phyloP scores from a whole-genome alignment of 495 filamentous ascomycete genomes.

The Trichoderma reesei region DNA sequence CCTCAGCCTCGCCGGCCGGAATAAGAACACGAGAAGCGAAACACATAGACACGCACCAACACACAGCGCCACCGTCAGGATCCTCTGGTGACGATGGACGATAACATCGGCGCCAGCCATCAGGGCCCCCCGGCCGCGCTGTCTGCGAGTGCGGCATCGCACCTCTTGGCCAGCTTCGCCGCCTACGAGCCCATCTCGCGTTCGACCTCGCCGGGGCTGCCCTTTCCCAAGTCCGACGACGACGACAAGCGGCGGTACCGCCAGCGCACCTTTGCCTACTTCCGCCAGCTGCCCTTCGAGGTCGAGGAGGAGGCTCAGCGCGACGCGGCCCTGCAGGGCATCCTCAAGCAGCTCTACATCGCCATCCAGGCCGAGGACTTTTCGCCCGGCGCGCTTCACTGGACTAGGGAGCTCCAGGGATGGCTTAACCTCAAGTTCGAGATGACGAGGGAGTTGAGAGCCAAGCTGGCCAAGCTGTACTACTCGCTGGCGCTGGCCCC shows the following conservation, averaged over 20 bases:
- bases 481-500: constrained; percentile 90
- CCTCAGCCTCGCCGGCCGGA: not conserved
- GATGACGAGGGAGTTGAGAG: constrained; percentile 68
- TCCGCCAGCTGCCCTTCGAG: constrained; percentile 74
- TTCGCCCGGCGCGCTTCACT: constrained; percentile 84
- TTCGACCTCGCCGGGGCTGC: constrained; percentile 37
- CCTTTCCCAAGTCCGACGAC: constrained; percentile 22
- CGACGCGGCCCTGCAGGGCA: constrained; percentile 66
- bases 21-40: not conserved
- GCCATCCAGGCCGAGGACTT: constrained; percentile 89
- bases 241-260: constrained; percentile 55
- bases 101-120: constrained; percentile 18
- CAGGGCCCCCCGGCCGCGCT: constrained; percentile 16
- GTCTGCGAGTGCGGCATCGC: constrained; percentile 17
- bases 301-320: constrained; percentile 68
- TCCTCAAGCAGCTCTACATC: constrained; percentile 85
- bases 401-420: constrained; percentile 90
- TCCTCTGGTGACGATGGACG: constrained; percentile 21
- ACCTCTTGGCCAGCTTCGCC: constrained; percentile 18
- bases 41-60: not conserved
- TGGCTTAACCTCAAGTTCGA: constrained; percentile 98
- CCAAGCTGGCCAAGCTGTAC: constrained; percentile 80
- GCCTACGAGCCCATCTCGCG: constrained; percentile 37
- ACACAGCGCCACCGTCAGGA: not conserved
- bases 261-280: constrained; percentile 87